phyloP scores from a whole-genome alignment of 352 stramenopile species.

The Pythium aphanidermatum region DNA sequence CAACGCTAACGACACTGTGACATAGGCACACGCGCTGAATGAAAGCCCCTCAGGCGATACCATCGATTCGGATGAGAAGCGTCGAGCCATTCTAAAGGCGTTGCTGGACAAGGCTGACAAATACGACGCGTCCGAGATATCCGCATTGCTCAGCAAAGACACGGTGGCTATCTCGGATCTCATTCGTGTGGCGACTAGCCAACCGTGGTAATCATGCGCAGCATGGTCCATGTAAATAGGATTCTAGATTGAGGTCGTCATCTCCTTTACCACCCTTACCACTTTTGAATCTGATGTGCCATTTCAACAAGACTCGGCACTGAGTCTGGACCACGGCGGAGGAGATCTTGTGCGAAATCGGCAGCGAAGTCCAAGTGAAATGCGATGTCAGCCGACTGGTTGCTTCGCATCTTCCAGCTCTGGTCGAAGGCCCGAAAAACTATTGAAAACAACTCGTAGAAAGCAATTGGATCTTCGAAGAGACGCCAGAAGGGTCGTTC shows the following conservation, averaged over 20 bases:
- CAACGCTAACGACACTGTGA: background rate
- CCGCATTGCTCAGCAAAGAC: conserved; percentile 1
- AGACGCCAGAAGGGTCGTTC: conserved; percentile 80
- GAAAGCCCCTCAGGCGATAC: conserved; percentile 26
- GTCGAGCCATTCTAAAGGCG: conserved; percentile 30
- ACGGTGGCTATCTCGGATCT: conserved; percentile 17
- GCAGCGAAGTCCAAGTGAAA: conserved; percentile 65
- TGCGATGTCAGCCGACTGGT: conserved; percentile 42
- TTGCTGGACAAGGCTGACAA: conserved; percentile 17
- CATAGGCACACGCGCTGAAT: conserved; percentile 31
- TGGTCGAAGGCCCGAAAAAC: conserved; percentile 66
- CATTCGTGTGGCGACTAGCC: conserved; percentile 15
- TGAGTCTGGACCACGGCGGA: conserved; percentile 56
- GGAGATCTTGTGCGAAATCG: conserved; percentile 65
- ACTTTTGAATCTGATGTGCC: conserved; percentile 74
- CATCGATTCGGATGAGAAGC: conserved; percentile 40
- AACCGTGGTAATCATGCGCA: conserved; percentile 5
- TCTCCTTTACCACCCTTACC: conserved; percentile 18
- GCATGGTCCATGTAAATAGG: conserved; percentile 7
- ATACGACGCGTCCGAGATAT: conserved; percentile 5
- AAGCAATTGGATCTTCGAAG: conserved; percentile 80
- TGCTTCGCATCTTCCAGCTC: conserved; percentile 47
- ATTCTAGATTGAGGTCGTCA: background rate
- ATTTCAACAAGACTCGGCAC: conserved; percentile 53
- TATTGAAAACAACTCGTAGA: conserved; percentile 78